Percentiles rank a stretch among this genome's conserved stretches.
phyloP scores from a whole-genome alignment of 139 green algal genomes.

The Gonium pectorale region DNA sequence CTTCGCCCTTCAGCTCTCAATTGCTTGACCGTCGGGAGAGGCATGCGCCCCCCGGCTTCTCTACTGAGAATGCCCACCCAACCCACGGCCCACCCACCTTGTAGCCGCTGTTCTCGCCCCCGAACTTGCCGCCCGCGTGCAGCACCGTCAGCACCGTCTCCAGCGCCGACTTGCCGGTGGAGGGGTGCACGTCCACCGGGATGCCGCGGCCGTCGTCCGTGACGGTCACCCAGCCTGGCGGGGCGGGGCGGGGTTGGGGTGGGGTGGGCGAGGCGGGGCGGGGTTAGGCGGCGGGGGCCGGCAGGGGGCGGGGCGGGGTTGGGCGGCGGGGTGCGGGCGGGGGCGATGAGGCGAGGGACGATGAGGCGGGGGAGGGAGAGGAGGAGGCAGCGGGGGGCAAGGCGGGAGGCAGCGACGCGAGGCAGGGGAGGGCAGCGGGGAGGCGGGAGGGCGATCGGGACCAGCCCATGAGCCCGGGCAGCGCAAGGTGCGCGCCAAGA shows the following conservation, averaged over 20 bases:
- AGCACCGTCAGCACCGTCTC: slow-evolving; percentile 92
- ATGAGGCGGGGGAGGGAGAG: no score
- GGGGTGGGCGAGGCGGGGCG: not conserved
- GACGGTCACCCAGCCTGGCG: slow-evolving; percentile 76
- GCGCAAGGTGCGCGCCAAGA: no score
- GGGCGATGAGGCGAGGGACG: no score
- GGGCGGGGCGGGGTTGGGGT: not conserved
- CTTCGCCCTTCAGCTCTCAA: no score
- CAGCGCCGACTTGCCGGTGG: slow-evolving; percentile 86
- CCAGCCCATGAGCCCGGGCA: no score
- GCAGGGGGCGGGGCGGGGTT: not conserved
- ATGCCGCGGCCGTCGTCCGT: slow-evolving; percentile 95
- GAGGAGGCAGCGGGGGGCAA: no score
- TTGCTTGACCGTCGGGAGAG: no score
- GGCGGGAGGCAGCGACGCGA: no score
- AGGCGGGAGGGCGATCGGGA: no score
- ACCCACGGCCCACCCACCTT: not conserved
- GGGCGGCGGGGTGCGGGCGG: not conserved
- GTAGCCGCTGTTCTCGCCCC: slow-evolving; percentile 75
- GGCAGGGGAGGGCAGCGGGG: no score
- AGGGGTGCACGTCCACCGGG: slow-evolving; percentile 90
- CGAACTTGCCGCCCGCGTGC: slow-evolving; percentile 99
- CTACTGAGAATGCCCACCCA: no score
- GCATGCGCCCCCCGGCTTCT: no score
- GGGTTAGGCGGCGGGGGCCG: not conserved